These are phyloP conservation scores for Pythium guiyangense DNA, from an alignment of 352 stramenopile species.

Conservation along the genomic window DNA sequence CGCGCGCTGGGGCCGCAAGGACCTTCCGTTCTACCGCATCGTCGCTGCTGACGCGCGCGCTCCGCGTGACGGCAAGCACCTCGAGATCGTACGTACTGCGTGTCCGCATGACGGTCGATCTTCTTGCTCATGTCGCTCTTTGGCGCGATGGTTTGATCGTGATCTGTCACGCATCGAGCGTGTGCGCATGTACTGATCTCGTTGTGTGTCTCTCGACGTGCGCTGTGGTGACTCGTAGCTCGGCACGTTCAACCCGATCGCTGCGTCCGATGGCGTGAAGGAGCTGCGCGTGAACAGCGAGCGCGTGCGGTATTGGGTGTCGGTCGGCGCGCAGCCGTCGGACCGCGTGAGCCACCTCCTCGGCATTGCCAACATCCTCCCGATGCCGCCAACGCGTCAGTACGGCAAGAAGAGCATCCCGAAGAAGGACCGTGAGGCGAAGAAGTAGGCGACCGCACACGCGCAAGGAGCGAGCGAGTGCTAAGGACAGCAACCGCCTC, in stretches of 20 bases:
- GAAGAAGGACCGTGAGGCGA: conserved; percentile 70
- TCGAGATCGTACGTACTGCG: conserved; percentile 72
- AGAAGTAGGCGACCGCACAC: conserved; percentile 25
- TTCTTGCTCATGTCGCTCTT: neutral
- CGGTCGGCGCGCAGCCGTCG: conserved; percentile 80
- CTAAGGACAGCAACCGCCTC: neutral
- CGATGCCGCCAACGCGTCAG: conserved; percentile 77
- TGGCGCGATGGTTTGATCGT: neutral
- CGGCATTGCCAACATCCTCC: conserved; percentile 77
- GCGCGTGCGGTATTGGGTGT: conserved; percentile 85
- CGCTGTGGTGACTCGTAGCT: conserved; percentile 30
- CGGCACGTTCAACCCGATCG: conserved; percentile 86
- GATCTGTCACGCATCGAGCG: neutral
- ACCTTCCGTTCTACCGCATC: conserved; percentile 88
- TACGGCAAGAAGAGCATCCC: conserved; percentile 84
- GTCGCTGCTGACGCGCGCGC: conserved; percentile 79
- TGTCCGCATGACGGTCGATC: too few species aligned
- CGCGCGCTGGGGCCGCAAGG: conserved; percentile 81
- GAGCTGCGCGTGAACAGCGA: conserved; percentile 86
- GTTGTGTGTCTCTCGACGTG: neutral
- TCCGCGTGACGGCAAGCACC: conserved; percentile 79
- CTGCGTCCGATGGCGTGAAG: conserved; percentile 78
- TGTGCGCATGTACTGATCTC: neutral
- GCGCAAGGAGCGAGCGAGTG: neutral
- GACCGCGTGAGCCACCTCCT: conserved; percentile 80